Evolutionary conservation across 352 stramenopile genomes (phyloP).

Genomic region (Phytophthora multivora): DNA sequence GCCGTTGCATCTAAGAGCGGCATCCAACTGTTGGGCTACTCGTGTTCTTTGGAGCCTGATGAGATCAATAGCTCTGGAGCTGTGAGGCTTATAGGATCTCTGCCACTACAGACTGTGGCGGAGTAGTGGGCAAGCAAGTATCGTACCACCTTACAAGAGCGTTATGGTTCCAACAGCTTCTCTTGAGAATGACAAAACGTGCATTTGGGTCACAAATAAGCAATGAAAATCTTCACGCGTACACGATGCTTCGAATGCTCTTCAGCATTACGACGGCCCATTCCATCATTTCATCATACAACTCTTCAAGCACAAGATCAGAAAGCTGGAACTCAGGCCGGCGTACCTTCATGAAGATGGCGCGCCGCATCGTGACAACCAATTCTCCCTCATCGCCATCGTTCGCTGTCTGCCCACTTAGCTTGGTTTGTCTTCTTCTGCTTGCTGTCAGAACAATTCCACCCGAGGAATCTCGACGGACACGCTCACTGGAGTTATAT

Average conservation of each 20-base stretch:
- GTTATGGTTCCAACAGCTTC: no score
- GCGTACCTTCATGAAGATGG: slow-evolving; percentile 21
- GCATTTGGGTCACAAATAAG: no score
- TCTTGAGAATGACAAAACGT: no score
- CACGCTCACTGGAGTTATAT: slow-evolving; percentile 21
- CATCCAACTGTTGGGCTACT: slow-evolving; percentile 72
- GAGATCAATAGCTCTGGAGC: slow-evolving; percentile 35
- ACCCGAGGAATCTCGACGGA: slow-evolving; percentile 33
- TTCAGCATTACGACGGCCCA: slow-evolving; percentile 31
- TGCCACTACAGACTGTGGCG: slow-evolving; percentile 35
- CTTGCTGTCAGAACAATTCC: slow-evolving; percentile 32
- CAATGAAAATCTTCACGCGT: neutral
- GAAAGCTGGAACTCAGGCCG: slow-evolving; percentile 15
- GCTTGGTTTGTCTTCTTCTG: slow-evolving; percentile 8
- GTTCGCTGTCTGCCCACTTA: neutral
- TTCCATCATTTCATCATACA: slow-evolving; percentile 13
- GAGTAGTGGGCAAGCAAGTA: neutral
- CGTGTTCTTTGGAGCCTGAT: slow-evolving; percentile 55
- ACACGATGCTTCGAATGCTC: slow-evolving; percentile 14
- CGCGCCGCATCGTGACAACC: slow-evolving; percentile 33
- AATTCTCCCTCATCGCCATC: slow-evolving; percentile 7
- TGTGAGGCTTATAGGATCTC: slow-evolving; percentile 45
- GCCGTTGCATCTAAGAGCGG: slow-evolving; percentile 42
- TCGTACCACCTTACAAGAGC: no score
- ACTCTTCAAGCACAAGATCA: slow-evolving; percentile 5